These are phyloP conservation scores for Hsuehochloa calcarea DNA, from an alignment of 176 grass and related monocot genomes.

Conservation along the genomic window DNA sequence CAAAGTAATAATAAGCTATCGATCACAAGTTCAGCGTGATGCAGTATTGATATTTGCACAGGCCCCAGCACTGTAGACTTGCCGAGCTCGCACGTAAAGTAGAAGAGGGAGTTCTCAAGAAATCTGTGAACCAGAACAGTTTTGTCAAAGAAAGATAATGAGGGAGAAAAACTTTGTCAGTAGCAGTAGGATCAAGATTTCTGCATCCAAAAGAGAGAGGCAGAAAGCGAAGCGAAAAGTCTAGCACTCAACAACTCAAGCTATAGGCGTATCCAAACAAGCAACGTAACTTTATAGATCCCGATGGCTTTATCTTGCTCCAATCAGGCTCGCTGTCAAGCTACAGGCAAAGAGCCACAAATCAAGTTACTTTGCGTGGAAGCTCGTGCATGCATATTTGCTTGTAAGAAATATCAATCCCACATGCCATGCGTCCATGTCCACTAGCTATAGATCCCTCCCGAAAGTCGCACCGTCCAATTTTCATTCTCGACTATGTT, in stretches of 20 bases:
- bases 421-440: background rate
- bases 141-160: background rate
- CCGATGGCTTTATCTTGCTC: background rate
- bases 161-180: background rate
- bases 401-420: no score
- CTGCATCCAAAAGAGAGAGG: background rate
- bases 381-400: background rate
- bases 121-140: background rate
- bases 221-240: background rate
- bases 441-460: background rate
- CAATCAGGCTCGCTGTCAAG: background rate
- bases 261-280: background rate
- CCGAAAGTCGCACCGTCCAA: background rate
- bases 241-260: background rate
- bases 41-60: background rate
- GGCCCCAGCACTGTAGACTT: background rate
- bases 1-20: conserved; percentile 9
- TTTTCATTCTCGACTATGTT: no score
- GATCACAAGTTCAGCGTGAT: conserved; percentile 37
- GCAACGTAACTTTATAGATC: background rate
- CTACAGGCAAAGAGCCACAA: background rate
- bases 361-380: background rate
- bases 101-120: background rate
- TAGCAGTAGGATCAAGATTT: background rate
- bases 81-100: conserved; percentile 26